phyloP scores from a whole-genome alignment of 257 asterid genomes.

The Osmanthus fragrans region DNA sequence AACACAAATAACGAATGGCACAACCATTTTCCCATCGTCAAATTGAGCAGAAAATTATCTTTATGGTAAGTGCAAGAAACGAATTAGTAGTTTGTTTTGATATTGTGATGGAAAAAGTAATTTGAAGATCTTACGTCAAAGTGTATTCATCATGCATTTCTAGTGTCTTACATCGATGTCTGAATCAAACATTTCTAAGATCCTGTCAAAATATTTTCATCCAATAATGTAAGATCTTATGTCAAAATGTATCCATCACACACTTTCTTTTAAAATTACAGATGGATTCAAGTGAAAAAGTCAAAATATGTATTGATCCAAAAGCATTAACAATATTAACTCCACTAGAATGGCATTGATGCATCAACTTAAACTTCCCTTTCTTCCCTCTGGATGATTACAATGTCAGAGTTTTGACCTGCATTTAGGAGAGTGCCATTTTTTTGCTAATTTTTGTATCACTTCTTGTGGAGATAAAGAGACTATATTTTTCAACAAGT shows the following conservation, averaged over 20 bases:
- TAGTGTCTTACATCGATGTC: background rate
- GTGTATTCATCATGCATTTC: background rate
- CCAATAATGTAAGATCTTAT: background rate
- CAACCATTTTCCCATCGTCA: background rate
- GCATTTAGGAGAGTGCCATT: background rate
- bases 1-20: background rate
- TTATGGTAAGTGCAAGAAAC: background rate
- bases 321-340: constrained; percentile 6
- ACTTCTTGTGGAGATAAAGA: background rate
- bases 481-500: background rate
- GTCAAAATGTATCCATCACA: background rate
- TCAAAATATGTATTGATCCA: background rate
- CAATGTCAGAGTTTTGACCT: background rate
- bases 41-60: background rate
- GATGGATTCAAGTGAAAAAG: background rate
- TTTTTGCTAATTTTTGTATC: background rate
- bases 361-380: background rate
- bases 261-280: background rate
- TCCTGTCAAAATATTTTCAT: background rate
- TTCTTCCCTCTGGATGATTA: background rate
- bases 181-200: background rate
- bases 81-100: background rate
- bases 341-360: background rate
- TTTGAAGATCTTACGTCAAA: too few relatives aligned
- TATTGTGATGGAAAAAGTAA: too few relatives aligned